Evolutionary conservation across 805 yeast species (phyloP).

Genomic region (Diddensiella transvaalensis): DNA sequence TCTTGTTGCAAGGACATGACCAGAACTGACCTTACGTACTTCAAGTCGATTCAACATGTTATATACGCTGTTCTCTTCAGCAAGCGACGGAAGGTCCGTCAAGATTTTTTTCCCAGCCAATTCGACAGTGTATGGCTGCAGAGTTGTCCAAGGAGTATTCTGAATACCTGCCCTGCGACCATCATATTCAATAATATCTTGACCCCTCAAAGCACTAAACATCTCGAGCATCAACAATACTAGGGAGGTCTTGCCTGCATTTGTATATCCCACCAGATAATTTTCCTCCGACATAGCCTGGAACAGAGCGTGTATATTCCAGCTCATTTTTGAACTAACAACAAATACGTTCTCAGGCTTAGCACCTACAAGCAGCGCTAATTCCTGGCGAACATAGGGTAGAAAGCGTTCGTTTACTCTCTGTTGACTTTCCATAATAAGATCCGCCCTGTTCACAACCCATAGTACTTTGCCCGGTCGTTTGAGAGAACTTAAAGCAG

Average conservation of each 20-base stretch:
- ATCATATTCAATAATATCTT: neutral
- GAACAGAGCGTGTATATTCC: constrained; percentile 47
- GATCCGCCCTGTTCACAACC: constrained; percentile 42
- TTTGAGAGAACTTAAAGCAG: constrained; percentile 32
- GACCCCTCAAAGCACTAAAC: constrained; percentile 41
- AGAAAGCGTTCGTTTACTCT: constrained; percentile 19
- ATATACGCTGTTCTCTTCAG: constrained; percentile 29
- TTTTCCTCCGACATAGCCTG: constrained; percentile 34
- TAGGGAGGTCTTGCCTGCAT: constrained; percentile 81
- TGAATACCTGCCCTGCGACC: neutral
- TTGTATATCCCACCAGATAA: constrained; percentile 76
- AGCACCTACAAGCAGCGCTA: constrained; percentile 34
- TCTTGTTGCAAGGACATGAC: constrained; percentile 22
- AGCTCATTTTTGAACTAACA: constrained; percentile 49
- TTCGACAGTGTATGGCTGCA: constrained; percentile 44
- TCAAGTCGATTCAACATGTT: constrained; percentile 17
- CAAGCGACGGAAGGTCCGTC: constrained; percentile 32
- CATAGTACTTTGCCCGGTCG: constrained; percentile 29
- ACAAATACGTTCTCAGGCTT: constrained; percentile 42
- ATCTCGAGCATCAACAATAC: constrained; percentile 67
- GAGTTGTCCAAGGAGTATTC: constrained; percentile 52
- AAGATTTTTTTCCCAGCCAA: constrained; percentile 31
- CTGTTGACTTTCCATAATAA: constrained; percentile 37
- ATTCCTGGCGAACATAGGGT: constrained; percentile 33
- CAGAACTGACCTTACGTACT: constrained; percentile 25